These are phyloP conservation scores for Lichenothelia convexa DNA, from an alignment of 495 filamentous ascomycete species.

Conservation along the genomic window DNA sequence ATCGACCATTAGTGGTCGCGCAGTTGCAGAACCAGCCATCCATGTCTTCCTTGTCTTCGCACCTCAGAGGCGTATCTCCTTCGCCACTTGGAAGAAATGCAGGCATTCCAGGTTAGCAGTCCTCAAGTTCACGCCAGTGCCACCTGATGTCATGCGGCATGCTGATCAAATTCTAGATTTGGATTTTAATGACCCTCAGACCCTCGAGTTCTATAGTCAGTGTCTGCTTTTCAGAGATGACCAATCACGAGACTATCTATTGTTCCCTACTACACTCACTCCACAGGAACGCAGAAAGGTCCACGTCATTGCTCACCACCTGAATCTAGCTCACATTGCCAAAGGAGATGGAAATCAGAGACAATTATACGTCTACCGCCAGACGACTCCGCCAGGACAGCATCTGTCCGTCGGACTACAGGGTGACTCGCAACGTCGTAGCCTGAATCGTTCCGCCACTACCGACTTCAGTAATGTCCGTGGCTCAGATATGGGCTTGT, in stretches of 20 bases:
- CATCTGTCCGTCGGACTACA: slow-evolving; percentile 30
- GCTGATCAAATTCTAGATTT: slow-evolving; percentile 33
- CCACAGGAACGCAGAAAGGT: slow-evolving; percentile 73
- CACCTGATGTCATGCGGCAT: background rate
- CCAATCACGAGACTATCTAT: slow-evolving; percentile 50
- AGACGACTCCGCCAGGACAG: slow-evolving; percentile 23
- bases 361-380: slow-evolving; percentile 76
- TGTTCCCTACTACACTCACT: slow-evolving; percentile 64
- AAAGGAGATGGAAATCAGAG: slow-evolving; percentile 71
- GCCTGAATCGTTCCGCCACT: slow-evolving; percentile 84
- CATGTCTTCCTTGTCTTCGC: slow-evolving; percentile 62
- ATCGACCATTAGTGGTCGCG: slow-evolving; percentile 46
- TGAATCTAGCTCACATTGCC: slow-evolving; percentile 77
- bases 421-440: slow-evolving; percentile 54
- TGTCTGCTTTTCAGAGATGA: slow-evolving; percentile 79
- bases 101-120: slow-evolving; percentile 41
- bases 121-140: background rate
- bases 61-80: slow-evolving; percentile 50
- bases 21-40: slow-evolving; percentile 68
- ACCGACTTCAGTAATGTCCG: slow-evolving; percentile 92
- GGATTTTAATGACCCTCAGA: slow-evolving; percentile 75
- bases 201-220: slow-evolving; percentile 73
- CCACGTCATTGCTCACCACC: slow-evolving; percentile 86
- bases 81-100: slow-evolving; percentile 47
- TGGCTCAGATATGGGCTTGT: slow-evolving; percentile 42